A percentile compares a stretch with the other conserved stretches of the same genome.
Conservation (phyloP, 352 stramenopile species). For the Phytophthora vignae region DNA sequence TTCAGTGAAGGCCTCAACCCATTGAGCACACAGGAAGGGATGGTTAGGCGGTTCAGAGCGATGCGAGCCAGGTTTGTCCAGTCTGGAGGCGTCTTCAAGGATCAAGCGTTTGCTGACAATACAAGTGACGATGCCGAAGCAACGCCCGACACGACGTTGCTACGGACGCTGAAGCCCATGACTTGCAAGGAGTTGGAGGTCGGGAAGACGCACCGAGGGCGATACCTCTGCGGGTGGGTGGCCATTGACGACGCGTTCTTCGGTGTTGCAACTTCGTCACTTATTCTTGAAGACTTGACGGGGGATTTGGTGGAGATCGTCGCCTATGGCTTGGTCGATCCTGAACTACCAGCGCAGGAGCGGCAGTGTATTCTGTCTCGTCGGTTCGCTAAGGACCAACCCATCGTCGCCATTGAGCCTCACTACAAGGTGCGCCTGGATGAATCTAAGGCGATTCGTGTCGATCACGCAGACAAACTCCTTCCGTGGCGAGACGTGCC, state of each 20-base stretch:
- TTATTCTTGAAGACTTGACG: conserved; percentile 42
- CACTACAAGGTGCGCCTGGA: conserved; percentile 46
- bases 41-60: conserved; percentile 34
- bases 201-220: conserved; percentile 35
- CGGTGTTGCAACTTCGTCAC: conserved; percentile 16
- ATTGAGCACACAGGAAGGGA: conserved; percentile 14
- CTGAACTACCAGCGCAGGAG: conserved; percentile 16
- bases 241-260: conserved; percentile 43
- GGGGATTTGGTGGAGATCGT: conserved; percentile 38
- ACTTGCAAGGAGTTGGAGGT: conserved; percentile 28
- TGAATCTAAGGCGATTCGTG: conserved; percentile 23
- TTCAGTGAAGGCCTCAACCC: conserved; percentile 5
- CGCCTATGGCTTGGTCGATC: conserved; percentile 31
- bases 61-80: conserved; percentile 32
- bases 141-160: conserved; percentile 1
- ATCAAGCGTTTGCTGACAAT: conserved; percentile 3
- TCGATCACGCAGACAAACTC: conserved; percentile 30
- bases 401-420: conserved; percentile 36
- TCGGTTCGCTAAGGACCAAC: conserved; percentile 32
- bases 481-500: conserved; percentile 27
- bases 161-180: conserved; percentile 34
- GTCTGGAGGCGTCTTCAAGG: conserved; percentile 21
- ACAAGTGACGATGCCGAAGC: not conserved
- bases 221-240: conserved; percentile 46
- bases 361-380: conserved; percentile 14